Evolutionary conservation across 2,329 filamentous ascomycete genomes (phyloP), one percentile per base, ranked within the genome.

Genomic region (Aspergillus sp.): DNA sequence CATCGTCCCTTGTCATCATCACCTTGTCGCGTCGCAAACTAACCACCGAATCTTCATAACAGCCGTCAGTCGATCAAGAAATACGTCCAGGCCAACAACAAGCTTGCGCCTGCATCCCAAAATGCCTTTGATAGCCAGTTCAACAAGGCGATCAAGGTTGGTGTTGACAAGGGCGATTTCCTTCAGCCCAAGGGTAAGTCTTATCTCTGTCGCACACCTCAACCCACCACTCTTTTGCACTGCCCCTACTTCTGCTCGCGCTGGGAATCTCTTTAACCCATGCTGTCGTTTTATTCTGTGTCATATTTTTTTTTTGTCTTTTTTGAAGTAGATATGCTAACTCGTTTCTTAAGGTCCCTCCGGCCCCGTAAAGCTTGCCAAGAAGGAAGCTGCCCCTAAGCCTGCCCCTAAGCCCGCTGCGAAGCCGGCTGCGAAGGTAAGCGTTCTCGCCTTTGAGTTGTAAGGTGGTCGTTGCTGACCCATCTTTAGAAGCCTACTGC

Each of bases 361-460:
- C 63, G 92, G 92, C 60, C 90, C 91, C 66, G 91, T 95, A 78
- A 96, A 96, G 88, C 88, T 96, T 60, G 89, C 89, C 59, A 93
- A 93, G 87, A 92, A 91, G 82, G 83, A 84, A 56, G 57, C 72
- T 55, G 69, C 69, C 62, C 69, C 74, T 48, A 75, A 82, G 69
- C 31, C 27, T 7, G 41, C 69, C 62, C 69, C 74, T 43, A 75
- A 82, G 75, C 74, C 79, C 54, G 74, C 75, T 58, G 64, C 41
- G 11, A 44, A 44, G 11, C 51, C 52, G 15, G 53, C 75, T 58
- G 64, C 71, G 35, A 76, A 75, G 71, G 68, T 69, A 63, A 54
- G 51, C 21, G 24, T 21, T 15, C 31, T 11, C 44, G 12, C 5
- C 17, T 12, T 31, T 44, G 21, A 37, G 15, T 24, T 51, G 31